Evolutionary conservation across 495 filamentous ascomycete species (phyloP), one percentile per base, ranked within the genome.

Genomic region (Penicillium lagena): DNA sequence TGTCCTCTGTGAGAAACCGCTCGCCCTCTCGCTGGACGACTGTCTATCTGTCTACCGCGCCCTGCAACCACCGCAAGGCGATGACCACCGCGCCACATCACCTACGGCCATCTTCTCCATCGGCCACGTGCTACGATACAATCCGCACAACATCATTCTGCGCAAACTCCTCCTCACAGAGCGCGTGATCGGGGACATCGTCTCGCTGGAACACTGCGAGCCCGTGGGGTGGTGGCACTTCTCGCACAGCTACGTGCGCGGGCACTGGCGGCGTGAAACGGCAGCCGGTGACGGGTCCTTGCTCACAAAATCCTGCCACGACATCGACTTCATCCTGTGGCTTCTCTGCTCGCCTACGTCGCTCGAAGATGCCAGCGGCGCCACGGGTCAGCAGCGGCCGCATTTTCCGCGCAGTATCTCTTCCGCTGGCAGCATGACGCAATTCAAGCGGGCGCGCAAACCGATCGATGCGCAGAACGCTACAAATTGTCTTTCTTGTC

Each of bases 161-260:
- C 79, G 89, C 41, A 81, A 83, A 49, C 72, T 98, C 3, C 70
- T 96, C 4, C 72, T 89, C 4, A 71, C 82, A 48, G 80, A 91
- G 37, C 54, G 55, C 8, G 59, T 65, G 0, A 81, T 98, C 55
- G 93, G 93, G n/a, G 90, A 96, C 28, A 71, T 95, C 8, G 64
- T 95, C 14, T 88, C 83, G 10, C 70, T 97, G 31, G 87, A 91
- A 48, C 93, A 97, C 58, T 89, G 85, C 1, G 94, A 97, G 62
- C 93, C 93, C 0, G 84, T 98, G 1, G 93, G 93, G 2, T 94
- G 84, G 79, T 98, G 89, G 89, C 93, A 98, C 63, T 98, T 96
- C 58, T 71, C 84, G 1, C 93, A 98, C 66, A 87, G 81, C 52
- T 97, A 96, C 53, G 93, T 98, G 15, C 79, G 83, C 13, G 93